These are phyloP conservation scores for Heliamphora exappendiculata DNA, from an alignment of 148 eudicot genomes.

Conservation along the genomic window DNA sequence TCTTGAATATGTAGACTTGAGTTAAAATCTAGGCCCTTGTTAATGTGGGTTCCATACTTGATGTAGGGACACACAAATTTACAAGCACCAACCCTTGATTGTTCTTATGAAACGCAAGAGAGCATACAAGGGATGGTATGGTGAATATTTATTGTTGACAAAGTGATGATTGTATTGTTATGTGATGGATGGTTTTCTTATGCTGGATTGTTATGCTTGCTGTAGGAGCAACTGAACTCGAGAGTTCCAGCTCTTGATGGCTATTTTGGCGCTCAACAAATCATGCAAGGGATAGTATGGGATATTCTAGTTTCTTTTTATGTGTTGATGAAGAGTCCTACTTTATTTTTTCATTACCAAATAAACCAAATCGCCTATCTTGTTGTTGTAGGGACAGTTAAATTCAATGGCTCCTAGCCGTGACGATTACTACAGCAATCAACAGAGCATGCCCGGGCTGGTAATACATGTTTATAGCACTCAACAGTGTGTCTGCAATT, in stretches of 20 bases:
- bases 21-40: background rate
- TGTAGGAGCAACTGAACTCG: constrained; percentile 19
- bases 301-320: background rate
- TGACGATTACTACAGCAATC: constrained; percentile 16
- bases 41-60: constrained; percentile 5
- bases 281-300: constrained; percentile 19
- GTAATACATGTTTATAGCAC: no score
- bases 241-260: constrained; percentile 16
- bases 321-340: background rate
- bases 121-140: constrained; percentile 20
- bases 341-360: background rate
- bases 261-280: constrained; percentile 17
- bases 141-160: background rate
- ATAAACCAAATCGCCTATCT: background rate
- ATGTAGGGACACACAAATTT: constrained; percentile 7
- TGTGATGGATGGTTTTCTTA: background rate
- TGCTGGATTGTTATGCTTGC: background rate
- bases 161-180: background rate
- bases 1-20: background rate
- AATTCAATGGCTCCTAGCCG: constrained; percentile 10
- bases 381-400: constrained; percentile 11
- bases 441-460: constrained; percentile 13
- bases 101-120: constrained; percentile 15
- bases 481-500: no score
- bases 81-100: constrained; percentile 8